Evolutionary conservation across 257 asterid species (phyloP), one percentile per base, ranked within the genome.

Genomic region (Asclepias syriaca): DNA sequence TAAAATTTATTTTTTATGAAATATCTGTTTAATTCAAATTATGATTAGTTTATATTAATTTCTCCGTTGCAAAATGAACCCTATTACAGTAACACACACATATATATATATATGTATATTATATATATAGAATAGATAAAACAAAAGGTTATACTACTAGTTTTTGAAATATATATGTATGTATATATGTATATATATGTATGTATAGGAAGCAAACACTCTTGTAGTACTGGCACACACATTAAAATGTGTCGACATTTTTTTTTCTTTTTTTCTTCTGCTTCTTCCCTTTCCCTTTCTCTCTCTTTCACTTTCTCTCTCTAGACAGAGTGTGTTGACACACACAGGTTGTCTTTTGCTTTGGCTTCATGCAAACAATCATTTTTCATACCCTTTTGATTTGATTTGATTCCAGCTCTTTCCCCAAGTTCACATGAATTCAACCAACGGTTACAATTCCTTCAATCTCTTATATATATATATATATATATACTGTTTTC

Each of bases 381-480:
- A 64, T 18, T 7, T 64, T 64, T 64, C 68, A 37, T 34, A 4
- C 43, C 48, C 39, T 34, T 34, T 34, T 34, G 39, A 34, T 18
- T 64, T 64, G 68, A 39, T 64, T 37, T 64, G 68, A 64, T 64
- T 64, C 68, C 68, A 64, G 27, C 49, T 64, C 68, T 64, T 64
- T 64, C 68, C 66, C 59, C 68, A 64, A 64, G 68, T 14, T 64
- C 68, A 64, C 68, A 64, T 64, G 68, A 64, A 37, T 48, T 64
- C 29, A 64, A 64, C 50, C 21, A 37, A 64, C 68, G 68, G 68
- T 64, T 37, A 18, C 2, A 37, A 64, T 16, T 64, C 29, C 49
- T 64, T 37, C 68, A 37, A 3, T 64, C 22, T 43, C 6, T 34
- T 3, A 34, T 34, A 34, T 34, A 3, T 34, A 34, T 3, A 34